Base-by-base conservation (phyloP, 148 eudicot species). In the Rhododendron ovatum region DNA sequence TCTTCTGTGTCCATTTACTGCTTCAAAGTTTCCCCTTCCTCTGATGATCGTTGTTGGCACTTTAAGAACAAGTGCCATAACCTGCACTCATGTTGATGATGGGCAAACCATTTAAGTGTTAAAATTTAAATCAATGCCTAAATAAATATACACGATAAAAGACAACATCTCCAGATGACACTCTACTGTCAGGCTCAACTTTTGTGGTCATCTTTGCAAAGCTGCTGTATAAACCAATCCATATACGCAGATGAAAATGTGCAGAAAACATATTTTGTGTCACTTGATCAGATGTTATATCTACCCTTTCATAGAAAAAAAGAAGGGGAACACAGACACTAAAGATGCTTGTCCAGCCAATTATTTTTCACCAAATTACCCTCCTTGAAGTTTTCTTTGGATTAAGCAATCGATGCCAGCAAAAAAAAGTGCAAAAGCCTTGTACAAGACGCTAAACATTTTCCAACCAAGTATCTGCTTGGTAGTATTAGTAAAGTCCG, bases 51-150 rank as follows among this genome's bases (percentile, higher is more conserved):
- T 82, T 24, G 82, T 84, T 6, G 91, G 92, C 12, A 86, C 87
- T 67, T 86, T 86, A 48, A 88, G 86, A 63, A 74, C 88, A 86
- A 48, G 85, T 69, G 91, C 86, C 93, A 91, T 91, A 61, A 82
- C 75, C 93, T 91, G 91, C 86, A 83, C 4, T 78, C 8, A 88
- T 51, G 22, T 33, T 82, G 11, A 59, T 26, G 61, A 50, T 50
- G 83, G 30, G 33, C 15, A 53, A 28, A 30, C 43, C n/a, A 47
- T 24, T 79, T 2, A n/a, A 79, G 8, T 55, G 4, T 45, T 3
- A n/a, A 24, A 41, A 9, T n/a, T 8, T 43, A 47, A 77, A 20
- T 14, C 20, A 77, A 20, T 77, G 48, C 13, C 80, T 18, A 41
- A 17, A 77, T 41, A 39, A 15, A 41, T 24, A n/a, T 26, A 79